Conservation (phyloP, 805 yeast genomes). For the Metschnikowia sp. region DNA sequence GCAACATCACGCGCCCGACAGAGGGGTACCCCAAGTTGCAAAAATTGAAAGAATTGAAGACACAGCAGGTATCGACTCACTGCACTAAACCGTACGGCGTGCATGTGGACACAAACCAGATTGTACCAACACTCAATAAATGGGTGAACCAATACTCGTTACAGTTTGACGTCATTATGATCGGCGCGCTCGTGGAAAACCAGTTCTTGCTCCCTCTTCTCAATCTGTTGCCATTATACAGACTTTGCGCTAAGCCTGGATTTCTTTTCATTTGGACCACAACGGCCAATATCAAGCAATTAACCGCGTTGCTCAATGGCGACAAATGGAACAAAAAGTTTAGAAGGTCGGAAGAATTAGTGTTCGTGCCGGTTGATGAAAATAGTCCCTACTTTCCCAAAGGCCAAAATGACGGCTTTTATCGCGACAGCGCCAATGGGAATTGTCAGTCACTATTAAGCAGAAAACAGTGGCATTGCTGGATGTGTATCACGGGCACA, state of each 20-base stretch:
- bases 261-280: conserved; percentile 87
- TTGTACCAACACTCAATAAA: conserved; percentile 52
- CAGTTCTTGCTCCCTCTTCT: conserved; percentile 64
- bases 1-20: conserved; percentile 63
- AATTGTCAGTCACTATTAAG: conserved; percentile 43
- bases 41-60: conserved; percentile 62
- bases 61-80: conserved; percentile 49
- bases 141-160: conserved; percentile 61
- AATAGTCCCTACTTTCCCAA: conserved; percentile 62
- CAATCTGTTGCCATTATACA: conserved; percentile 64
- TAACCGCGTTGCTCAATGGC: conserved; percentile 50
- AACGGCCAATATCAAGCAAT: conserved; percentile 62
- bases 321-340: conserved; percentile 59
- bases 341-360: conserved; percentile 85
- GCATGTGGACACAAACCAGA: conserved; percentile 48
- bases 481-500: conserved; percentile 97
- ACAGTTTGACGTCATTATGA: conserved; percentile 86
- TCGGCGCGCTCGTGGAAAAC: conserved; percentile 78
- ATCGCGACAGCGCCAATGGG: conserved; percentile 13
- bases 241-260: conserved; percentile 79
- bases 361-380: conserved; percentile 69
- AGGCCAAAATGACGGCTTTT: conserved; percentile 36
- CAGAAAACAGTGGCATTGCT: conserved; percentile 90
- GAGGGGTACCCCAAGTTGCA: conserved; percentile 87
- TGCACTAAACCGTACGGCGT: conserved; percentile 67